Percentiles rank a stretch among this genome's conserved stretches.
Evolutionary conservation across 768 basidiomycete genomes (phyloP).

Genomic region (Macrolepiota dolichaula): DNA sequence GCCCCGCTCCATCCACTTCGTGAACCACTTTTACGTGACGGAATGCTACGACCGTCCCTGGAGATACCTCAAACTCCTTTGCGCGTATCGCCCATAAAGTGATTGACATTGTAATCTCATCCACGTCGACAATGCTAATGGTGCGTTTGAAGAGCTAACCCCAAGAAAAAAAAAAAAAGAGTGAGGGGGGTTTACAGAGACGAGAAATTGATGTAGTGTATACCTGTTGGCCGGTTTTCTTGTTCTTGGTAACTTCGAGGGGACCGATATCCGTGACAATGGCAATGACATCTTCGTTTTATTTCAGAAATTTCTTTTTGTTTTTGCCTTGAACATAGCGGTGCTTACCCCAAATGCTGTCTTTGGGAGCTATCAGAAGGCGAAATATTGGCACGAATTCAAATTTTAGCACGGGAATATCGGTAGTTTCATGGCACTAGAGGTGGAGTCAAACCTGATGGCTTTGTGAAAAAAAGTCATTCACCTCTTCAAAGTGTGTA

Average conservation of each 20-base stretch:
- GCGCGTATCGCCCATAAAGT: neutral
- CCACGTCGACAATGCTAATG: neutral
- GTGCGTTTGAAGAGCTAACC: neutral
- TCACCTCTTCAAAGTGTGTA: neutral
- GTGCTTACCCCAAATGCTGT: neutral
- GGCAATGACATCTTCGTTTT: neutral
- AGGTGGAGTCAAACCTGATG: neutral
- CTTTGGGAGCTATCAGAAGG: neutral
- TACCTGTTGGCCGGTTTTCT: neutral
- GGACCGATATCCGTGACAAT: neutral
- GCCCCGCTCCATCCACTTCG: neutral
- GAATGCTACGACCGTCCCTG: neutral
- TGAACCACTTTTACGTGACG: neutral
- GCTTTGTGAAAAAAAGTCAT: neutral
- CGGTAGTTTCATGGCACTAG: neutral
- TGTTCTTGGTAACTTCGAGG: neutral
- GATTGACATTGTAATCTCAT: neutral
- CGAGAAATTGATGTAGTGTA: neutral
- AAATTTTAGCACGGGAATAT: neutral
- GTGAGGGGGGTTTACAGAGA: neutral
- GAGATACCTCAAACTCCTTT: neutral
- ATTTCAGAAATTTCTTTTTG: neutral
- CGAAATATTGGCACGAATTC: neutral
- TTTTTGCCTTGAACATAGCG: neutral
- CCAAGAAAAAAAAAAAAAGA: too few species aligned